Conservation (phyloP, 2,329 filamentous ascomycete species). For the Clarireedia hainanense region DNA sequence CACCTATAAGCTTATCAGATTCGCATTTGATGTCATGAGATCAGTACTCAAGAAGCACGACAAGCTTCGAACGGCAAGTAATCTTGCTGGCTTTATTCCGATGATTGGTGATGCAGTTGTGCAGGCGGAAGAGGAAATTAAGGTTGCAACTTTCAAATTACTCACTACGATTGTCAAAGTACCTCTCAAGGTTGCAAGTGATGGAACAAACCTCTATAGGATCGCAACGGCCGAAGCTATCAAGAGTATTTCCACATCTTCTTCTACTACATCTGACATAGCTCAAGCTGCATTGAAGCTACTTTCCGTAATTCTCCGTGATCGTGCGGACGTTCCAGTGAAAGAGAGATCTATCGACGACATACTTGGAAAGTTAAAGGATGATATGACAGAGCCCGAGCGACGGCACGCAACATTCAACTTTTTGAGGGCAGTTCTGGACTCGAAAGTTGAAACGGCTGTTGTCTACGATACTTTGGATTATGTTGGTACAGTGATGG, state of each 20-base stretch:
- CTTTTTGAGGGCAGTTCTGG: slow-evolving; percentile 81
- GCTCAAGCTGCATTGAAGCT: slow-evolving; percentile 86
- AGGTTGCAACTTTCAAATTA: slow-evolving; percentile 79
- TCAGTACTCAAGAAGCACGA: slow-evolving; percentile 82
- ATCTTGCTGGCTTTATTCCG: slow-evolving; percentile 78
- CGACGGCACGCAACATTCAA: slow-evolving; percentile 91
- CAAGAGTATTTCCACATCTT: slow-evolving; percentile 67
- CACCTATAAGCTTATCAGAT: slow-evolving; percentile 79
- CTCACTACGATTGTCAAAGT: slow-evolving; percentile 79
- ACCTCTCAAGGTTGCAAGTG: slow-evolving; percentile 60
- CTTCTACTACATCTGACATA: slow-evolving; percentile 73
- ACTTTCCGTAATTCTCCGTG: slow-evolving; percentile 74
- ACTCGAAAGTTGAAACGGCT: slow-evolving; percentile 76
- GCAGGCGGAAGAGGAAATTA: slow-evolving; percentile 83
- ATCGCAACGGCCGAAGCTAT: slow-evolving; percentile 82
- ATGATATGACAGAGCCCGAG: slow-evolving; percentile 87
- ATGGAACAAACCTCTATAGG: slow-evolving; percentile 52
- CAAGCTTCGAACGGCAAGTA: slow-evolving; percentile 67
- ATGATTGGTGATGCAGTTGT: slow-evolving; percentile 83
- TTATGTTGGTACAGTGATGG: slow-evolving; percentile 84
- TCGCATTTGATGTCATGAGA: slow-evolving; percentile 80
- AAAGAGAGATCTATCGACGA: slow-evolving; percentile 78
- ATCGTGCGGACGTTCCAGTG: slow-evolving; percentile 66
- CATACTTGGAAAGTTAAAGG: slow-evolving; percentile 71
- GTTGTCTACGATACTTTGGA: slow-evolving; percentile 89